phyloP scores from a whole-genome alignment of 352 stramenopile genomes.

The Thraustochytrium sp. region DNA sequence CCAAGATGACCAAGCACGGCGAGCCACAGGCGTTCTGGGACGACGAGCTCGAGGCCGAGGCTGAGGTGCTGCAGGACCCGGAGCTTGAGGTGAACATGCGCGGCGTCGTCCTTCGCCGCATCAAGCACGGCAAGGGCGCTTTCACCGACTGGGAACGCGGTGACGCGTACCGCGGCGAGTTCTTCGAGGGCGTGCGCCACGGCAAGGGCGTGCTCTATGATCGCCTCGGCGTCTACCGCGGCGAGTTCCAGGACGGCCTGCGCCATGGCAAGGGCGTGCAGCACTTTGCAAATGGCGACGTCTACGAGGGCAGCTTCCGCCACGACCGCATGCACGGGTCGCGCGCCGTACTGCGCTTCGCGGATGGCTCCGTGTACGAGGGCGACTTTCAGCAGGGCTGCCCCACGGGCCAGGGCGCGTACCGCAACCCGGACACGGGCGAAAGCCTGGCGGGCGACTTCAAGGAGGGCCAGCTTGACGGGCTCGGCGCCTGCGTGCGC shows the following conservation, averaged over 20 bases:
- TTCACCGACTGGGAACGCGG: slow-evolving; percentile 21
- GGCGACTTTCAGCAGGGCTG: background rate
- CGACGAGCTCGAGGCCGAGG: background rate
- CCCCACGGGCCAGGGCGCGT: background rate
- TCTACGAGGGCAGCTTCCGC: background rate
- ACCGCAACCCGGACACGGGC: background rate
- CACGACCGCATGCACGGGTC: background rate
- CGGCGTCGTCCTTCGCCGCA: background rate
- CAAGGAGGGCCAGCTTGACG: background rate
- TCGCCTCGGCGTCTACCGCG: background rate
- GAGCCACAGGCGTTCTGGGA: background rate
- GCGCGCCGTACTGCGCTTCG: background rate
- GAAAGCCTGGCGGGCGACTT: slow-evolving; percentile 6
- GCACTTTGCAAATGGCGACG: slow-evolving; percentile 21
- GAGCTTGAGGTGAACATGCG: slow-evolving; percentile 34
- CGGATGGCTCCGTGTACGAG: slow-evolving; percentile 16
- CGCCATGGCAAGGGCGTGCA: slow-evolving; percentile 6
- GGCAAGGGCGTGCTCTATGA: background rate
- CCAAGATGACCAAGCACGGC: background rate
- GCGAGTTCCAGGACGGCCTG: slow-evolving; percentile 4
- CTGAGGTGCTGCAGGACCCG: background rate
- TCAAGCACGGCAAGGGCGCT: background rate
- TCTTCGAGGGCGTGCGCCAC: background rate
- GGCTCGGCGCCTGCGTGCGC: background rate
- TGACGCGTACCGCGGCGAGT: background rate